These are phyloP conservation scores for Podaxis rugospora DNA, from an alignment of 768 basidiomycete genomes.

Conservation along the genomic window DNA sequence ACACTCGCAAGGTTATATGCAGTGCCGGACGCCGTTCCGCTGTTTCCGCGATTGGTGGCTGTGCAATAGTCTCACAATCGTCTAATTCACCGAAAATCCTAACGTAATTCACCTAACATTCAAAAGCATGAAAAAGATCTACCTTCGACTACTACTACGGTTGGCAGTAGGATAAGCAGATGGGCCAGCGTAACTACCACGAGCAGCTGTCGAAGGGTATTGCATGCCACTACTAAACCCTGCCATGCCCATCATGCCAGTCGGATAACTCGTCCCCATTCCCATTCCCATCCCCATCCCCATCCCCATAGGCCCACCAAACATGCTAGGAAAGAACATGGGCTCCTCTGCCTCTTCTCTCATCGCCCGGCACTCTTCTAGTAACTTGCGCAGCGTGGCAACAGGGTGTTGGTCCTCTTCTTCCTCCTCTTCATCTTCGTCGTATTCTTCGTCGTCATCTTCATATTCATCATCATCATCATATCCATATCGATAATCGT, in stretches of 20 bases:
- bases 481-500: constrained; percentile 14
- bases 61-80: neutral
- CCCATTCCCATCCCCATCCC: constrained; percentile 12
- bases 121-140: neutral
- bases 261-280: neutral
- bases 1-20: neutral
- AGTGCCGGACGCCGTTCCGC: neutral
- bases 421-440: constrained; percentile 28
- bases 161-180: neutral
- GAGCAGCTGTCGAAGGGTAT: neutral
- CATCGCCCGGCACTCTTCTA: constrained; percentile 57
- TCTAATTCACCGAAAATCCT: neutral
- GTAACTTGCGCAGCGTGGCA: constrained; percentile 41
- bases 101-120: neutral
- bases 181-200: neutral
- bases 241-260: neutral
- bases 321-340: constrained; percentile 20
- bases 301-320: constrained; percentile 4
- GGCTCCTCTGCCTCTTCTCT: constrained; percentile 37
- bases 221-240: neutral
- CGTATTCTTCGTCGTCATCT: constrained; percentile 20
- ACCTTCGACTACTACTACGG: neutral
- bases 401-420: constrained; percentile 25
- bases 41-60: neutral
- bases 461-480: constrained; percentile 20